These are phyloP conservation scores for Craterostigma plantagineum DNA, from an alignment of 257 asterid species.

Conservation along the genomic window DNA sequence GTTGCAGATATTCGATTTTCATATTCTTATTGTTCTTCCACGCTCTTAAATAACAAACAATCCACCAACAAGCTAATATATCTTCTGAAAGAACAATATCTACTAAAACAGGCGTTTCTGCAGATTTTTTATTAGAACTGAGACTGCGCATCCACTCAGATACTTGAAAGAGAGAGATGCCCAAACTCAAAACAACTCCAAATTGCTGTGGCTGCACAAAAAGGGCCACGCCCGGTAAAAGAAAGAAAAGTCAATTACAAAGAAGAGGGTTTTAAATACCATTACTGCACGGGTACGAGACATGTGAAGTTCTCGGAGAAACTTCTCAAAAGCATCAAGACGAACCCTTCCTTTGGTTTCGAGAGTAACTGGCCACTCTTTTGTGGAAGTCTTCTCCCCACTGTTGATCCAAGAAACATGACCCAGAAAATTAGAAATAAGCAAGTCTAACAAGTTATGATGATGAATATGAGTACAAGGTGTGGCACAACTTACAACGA, in stretches of 20 bases:
- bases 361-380: conserved; percentile 72
- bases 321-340: conserved; percentile 84
- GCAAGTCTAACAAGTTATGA: neutral
- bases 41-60: neutral
- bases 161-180: conserved; percentile 11
- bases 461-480: neutral
- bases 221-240: conserved; percentile 19
- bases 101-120: too few relatives aligned
- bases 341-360: conserved; percentile 95
- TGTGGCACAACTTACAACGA: too few relatives aligned
- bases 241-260: conserved; percentile 22
- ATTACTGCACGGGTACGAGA: conserved; percentile 99
- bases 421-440: neutral
- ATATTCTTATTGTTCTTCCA: too few relatives aligned
- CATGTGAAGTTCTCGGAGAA: conserved; percentile 77
- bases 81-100: neutral
- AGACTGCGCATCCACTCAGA: conserved; percentile 18
- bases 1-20: too few relatives aligned
- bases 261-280: conserved; percentile 70
- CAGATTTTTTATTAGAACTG: conserved; percentile 3
- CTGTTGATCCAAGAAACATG: conserved; percentile 27
- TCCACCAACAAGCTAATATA: neutral
- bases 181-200: conserved; percentile 9
- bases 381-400: conserved; percentile 68
- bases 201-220: conserved; percentile 19